Evolutionary conservation across 768 basidiomycete species (phyloP), one percentile per base, ranked within the genome.

Genomic region (Lactarius vividus): DNA sequence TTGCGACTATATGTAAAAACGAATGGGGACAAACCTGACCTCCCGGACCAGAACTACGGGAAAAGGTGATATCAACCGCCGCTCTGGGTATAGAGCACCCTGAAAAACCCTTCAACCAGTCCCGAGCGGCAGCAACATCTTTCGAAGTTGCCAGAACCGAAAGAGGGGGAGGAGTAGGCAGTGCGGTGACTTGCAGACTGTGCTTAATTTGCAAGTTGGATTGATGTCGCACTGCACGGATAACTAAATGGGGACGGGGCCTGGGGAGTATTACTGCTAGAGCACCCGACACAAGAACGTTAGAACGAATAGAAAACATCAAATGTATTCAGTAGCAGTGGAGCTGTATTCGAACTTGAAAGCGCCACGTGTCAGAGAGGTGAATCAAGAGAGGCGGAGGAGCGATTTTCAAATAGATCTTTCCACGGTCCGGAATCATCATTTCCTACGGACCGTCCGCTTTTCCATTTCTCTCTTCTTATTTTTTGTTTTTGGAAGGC

Each of bases 1-100:
- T 26, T 46, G 42, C 23, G 18, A 52, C 29, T 7, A 44, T 31
- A 40, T 26, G 28, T 57, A 61, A 18, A 28, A 49, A 28, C 46
- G 9, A 54, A 18, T 23, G 35, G 44, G 35, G 20, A 70, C 78
- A 49, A 57, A 90, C 91, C 83, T 92, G 91, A 18, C 92, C 92
- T 40, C 92, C 92, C 7, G 92, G 92, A 28, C 92, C 92, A 4
- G 91, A 92, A 70, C 91, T 93, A 59, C 91, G 80, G 6, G 90
- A 84, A 71, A 91, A 94, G 0, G 83, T 79, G 29, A 93, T 69
- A 49, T 88, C 83, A 0, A 91, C 88, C 23, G 81, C 56, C 39
- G 76, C 75, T 67, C 77, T 84, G 0, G 85, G 85, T 42, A 89
- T 82, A 10, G 39, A 11, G 6, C 40, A 40, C n/a, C 11, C 55